Evolutionary conservation across 208 protist genomes (phyloP).

Genomic region (Polymyxa betae): DNA sequence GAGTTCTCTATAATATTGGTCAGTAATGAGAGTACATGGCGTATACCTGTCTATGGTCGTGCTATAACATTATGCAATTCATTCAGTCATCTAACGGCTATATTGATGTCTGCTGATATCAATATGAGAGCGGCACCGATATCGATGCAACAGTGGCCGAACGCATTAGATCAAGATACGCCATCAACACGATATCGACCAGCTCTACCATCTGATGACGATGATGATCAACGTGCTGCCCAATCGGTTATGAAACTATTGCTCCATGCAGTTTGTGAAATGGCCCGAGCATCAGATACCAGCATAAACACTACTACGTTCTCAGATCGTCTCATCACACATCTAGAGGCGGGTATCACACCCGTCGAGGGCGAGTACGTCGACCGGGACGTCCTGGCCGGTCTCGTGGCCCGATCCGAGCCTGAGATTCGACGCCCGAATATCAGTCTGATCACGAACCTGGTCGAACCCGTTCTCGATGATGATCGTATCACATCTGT

Average conservation of each 20-base stretch:
- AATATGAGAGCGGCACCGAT: neutral
- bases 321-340: neutral
- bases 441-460: neutral
- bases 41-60: neutral
- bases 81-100: neutral
- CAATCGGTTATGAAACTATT: neutral
- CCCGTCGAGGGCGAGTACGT: neutral
- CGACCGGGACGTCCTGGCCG: neutral
- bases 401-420: neutral
- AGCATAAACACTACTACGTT: neutral
- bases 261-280: neutral
- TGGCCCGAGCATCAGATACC: neutral
- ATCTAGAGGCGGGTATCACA: neutral
- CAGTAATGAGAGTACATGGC: neutral
- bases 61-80: neutral
- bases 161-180: neutral
- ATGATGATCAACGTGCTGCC: neutral
- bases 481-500: neutral
- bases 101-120: neutral
- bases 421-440: neutral
- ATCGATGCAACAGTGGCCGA: neutral
- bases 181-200: neutral
- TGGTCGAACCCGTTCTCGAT: neutral
- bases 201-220: neutral
- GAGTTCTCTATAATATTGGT: neutral